Conservation (phyloP, 1,284 basidiomycete species). For the Puccinia triticina region DNA sequence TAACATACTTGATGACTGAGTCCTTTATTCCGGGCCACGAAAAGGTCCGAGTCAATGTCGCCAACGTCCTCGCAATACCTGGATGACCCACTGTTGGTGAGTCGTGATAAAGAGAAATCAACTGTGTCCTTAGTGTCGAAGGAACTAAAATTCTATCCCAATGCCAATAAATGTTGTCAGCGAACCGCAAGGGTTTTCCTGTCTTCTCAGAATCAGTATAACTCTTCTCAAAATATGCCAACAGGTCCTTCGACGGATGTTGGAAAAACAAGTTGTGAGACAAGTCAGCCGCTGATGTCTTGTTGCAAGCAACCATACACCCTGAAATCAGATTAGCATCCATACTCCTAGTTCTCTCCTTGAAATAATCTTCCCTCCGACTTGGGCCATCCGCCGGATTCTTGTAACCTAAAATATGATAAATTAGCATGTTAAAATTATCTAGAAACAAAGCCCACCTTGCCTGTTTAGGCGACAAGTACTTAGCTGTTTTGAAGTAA, state of each 20-base stretch:
- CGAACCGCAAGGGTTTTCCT: background rate
- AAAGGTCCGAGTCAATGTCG: background rate
- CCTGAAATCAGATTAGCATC: too few species aligned
- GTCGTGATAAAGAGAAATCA: background rate
- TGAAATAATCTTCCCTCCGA: background rate
- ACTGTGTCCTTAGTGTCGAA: background rate
- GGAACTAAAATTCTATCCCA: constrained; percentile 10
- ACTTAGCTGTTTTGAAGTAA: too few species aligned
- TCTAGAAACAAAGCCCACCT: background rate
- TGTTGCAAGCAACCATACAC: too few species aligned
- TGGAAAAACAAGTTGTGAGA: background rate
- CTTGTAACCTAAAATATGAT: background rate
- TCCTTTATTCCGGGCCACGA: constrained; percentile 22
- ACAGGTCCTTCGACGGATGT: background rate
- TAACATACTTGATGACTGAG: background rate
- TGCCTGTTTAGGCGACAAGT: background rate
- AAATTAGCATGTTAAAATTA: background rate
- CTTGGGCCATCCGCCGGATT: constrained; percentile 19
- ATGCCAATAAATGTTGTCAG: too few species aligned
- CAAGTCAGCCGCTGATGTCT: too few species aligned
- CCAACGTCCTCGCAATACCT: background rate
- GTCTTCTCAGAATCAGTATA: background rate
- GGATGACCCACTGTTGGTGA: constrained; percentile 14
- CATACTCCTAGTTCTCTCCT: too few species aligned
- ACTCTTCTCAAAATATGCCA: background rate